Evolutionary conservation across 2,329 filamentous ascomycete genomes (phyloP).

Genomic region (Penicillium aurantiogriseum): DNA sequence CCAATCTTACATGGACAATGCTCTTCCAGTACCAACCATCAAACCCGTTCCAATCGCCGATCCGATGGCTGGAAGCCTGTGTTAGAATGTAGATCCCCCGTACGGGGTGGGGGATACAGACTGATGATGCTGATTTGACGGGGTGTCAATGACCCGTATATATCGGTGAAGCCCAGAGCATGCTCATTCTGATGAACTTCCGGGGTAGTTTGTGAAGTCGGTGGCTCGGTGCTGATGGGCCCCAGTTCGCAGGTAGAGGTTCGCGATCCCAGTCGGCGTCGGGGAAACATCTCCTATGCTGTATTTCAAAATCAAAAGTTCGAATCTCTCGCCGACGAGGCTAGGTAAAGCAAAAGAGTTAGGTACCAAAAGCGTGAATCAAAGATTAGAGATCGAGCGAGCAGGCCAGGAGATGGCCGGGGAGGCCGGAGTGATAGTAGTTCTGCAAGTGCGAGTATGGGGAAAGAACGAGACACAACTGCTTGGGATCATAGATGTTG

Average conservation of each 20-base stretch:
- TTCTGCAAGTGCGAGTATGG: background rate
- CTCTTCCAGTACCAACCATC: conserved; percentile 31
- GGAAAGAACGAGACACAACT: conserved; percentile 8
- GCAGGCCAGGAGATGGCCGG: too few species aligned
- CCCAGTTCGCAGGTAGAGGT: conserved; percentile 1
- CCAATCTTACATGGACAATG: conserved; percentile 28
- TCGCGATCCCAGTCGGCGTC: conserved; percentile 1
- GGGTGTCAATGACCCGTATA: conserved; percentile 20
- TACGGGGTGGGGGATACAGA: conserved; percentile 13
- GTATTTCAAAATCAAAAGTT: background rate
- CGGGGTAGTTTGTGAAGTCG: background rate
- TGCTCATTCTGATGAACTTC: conserved; percentile 2
- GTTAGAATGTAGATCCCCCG: conserved; percentile 3
- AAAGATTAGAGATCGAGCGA: background rate
- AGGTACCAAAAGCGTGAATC: background rate
- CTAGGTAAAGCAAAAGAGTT: background rate
- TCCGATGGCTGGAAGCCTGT: conserved; percentile 26
- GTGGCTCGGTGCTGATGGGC: background rate
- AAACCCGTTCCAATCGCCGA: conserved; percentile 34
- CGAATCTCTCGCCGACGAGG: too few species aligned
- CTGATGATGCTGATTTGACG: conserved; percentile 26
- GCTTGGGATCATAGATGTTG: conserved; percentile 11
- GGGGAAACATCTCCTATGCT: background rate
- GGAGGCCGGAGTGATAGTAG: too few species aligned
- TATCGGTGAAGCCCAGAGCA: conserved; percentile 21